phyloP scores from a whole-genome alignment of 176 grass and related monocot genomes.

The Paspalum notatum region DNA sequence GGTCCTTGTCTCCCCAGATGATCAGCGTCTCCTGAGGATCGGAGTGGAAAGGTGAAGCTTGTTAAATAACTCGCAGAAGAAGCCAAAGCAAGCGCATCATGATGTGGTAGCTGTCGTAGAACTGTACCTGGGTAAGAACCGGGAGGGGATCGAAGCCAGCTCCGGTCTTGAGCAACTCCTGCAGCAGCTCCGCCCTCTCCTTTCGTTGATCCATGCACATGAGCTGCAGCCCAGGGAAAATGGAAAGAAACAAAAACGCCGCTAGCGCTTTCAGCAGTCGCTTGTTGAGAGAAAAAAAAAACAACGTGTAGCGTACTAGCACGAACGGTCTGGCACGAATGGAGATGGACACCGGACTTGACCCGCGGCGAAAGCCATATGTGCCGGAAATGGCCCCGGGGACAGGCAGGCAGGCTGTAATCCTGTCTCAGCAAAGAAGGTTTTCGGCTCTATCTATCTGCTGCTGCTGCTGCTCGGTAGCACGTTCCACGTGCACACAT shows the following conservation, averaged over 20 bases:
- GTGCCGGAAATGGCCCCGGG: background rate
- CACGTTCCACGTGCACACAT: background rate
- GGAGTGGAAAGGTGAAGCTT: background rate
- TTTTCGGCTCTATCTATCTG: background rate
- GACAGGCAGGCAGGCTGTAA: background rate
- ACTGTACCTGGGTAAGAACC: conserved; percentile 75
- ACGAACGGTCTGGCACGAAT: background rate
- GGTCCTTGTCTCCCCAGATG: conserved; percentile 89
- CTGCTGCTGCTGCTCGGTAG: background rate
- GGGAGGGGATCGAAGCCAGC: conserved; percentile 65
- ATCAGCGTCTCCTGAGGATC: conserved; percentile 62
- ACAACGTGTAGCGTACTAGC: too few relatives aligned
- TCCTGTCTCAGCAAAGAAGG: background rate
- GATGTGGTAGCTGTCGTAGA: too few relatives aligned
- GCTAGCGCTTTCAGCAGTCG: too few relatives aligned
- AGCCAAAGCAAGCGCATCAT: background rate
- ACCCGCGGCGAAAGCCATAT: too few relatives aligned
- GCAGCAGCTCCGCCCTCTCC: conserved; percentile 76
- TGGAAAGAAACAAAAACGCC: too few relatives aligned
- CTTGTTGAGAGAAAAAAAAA: too few relatives aligned
- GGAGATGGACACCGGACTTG: background rate
- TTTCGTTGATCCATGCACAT: conserved; percentile 76
- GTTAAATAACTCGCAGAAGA: background rate
- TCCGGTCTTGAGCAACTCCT: conserved; percentile 64
- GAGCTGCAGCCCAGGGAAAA: conserved; percentile 33